Conservation (phyloP, 257 asterid genomes). For the Orobanche coerulescens region DNA sequence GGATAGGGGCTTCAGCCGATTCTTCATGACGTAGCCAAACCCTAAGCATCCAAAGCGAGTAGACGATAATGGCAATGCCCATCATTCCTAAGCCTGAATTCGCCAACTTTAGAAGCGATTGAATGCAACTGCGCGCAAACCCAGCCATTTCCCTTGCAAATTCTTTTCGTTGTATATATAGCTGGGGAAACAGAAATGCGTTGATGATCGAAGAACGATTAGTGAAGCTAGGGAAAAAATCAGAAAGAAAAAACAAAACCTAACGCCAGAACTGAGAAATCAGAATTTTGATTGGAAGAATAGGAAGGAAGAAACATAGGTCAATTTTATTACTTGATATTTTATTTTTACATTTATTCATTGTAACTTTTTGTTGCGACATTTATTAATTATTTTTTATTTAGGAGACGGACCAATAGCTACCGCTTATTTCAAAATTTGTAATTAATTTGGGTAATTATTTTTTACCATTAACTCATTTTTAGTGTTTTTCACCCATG, state of each 20-base stretch:
- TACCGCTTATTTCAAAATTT: too few species aligned
- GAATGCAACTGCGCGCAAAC: constrained; percentile 61
- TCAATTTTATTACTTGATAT: too few species aligned
- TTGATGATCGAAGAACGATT: neutral
- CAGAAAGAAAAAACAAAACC: constrained; percentile 25
- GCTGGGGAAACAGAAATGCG: neutral
- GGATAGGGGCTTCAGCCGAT: constrained; percentile 41
- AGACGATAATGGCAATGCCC: constrained; percentile 68
- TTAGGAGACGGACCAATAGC: too few species aligned
- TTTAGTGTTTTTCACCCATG: too few species aligned
- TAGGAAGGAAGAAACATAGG: constrained; percentile 13
- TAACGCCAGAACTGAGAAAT: constrained; percentile 23
- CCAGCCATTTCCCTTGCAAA: constrained; percentile 41
- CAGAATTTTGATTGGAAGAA: constrained; percentile 17
- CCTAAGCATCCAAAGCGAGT: constrained; percentile 85
- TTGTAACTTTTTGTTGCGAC: too few species aligned
- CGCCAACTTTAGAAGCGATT: constrained; percentile 61
- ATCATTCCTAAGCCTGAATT: constrained; percentile 72
- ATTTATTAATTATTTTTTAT: too few species aligned
- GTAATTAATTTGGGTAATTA: too few species aligned
- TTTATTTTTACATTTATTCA: too few species aligned
- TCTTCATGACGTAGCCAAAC: constrained; percentile 54
- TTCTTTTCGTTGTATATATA: neutral
- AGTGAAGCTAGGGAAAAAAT: constrained; percentile 4
- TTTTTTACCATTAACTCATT: too few species aligned